Conservation (phyloP, 2,329 filamentous ascomycete species). For the Ophiostoma pallidulum region DNA sequence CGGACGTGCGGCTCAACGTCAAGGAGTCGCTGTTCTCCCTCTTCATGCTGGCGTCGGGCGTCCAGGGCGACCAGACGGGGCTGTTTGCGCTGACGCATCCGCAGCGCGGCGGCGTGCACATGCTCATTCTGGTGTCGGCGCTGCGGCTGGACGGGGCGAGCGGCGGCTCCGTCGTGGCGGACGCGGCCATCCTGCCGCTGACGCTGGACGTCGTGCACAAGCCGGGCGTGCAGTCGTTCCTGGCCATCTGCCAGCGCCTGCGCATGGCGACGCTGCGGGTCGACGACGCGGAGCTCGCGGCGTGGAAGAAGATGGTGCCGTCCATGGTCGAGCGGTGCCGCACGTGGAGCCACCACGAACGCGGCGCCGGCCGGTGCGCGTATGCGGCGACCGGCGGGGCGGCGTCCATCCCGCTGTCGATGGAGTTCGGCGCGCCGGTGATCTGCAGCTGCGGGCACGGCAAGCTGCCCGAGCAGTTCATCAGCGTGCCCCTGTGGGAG, state of each 20-base stretch:
- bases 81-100: constrained; percentile 34
- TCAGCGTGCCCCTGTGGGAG: constrained; percentile 34
- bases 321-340: constrained; percentile 38
- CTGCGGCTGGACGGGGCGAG: constrained; percentile 35
- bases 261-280: constrained; percentile 31
- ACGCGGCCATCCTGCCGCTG: constrained; percentile 38
- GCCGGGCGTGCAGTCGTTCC: constrained; percentile 28
- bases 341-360: constrained; percentile 39
- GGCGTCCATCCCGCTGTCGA: constrained; percentile 28
- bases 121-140: constrained; percentile 32
- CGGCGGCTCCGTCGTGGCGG: constrained; percentile 33
- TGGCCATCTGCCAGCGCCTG: constrained; percentile 28
- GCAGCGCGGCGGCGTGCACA: constrained; percentile 30
- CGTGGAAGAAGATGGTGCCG: constrained; percentile 39
- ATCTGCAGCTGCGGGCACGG: constrained; percentile 40
- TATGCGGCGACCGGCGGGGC: constrained; percentile 31
- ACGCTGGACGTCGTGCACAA: constrained; percentile 26
- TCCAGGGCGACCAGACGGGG: constrained; percentile 35
- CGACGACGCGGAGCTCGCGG: constrained; percentile 45
- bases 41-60: constrained; percentile 35
- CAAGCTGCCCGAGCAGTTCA: constrained; percentile 30
- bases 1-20: constrained; percentile 31
- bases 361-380: constrained; percentile 33
- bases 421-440: constrained; percentile 27
- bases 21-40: constrained; percentile 40